Percentiles rank a stretch among this genome's conserved stretches.
phyloP scores from a whole-genome alignment of 1,284 basidiomycete genomes.

The Paramarasmius palmivorus region DNA sequence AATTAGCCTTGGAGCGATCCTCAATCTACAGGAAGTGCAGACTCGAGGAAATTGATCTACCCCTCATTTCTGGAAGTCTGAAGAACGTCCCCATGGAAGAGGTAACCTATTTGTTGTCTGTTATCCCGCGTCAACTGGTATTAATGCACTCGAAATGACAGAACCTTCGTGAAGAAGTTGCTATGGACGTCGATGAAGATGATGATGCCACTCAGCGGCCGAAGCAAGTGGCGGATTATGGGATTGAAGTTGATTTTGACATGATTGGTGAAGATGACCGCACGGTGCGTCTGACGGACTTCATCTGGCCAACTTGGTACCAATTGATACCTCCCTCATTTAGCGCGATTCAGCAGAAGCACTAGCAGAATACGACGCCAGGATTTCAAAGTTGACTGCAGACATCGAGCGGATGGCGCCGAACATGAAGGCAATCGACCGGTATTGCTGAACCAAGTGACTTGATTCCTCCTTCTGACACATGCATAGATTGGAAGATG shows the following conservation, averaged over 20 bases:
- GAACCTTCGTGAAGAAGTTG: slow-evolving; percentile 82
- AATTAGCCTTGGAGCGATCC: slow-evolving; percentile 83
- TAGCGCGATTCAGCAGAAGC: slow-evolving; percentile 71
- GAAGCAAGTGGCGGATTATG: slow-evolving; percentile 78
- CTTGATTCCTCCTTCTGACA: neutral
- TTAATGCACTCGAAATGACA: slow-evolving; percentile 29
- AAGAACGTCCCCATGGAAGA: slow-evolving; percentile 94
- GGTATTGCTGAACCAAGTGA: slow-evolving; percentile 39
- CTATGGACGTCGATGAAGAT: slow-evolving; percentile 89
- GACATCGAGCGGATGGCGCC: slow-evolving; percentile 96
- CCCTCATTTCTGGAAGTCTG: slow-evolving; percentile 76
- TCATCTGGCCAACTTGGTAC: neutral
- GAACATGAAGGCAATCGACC: slow-evolving; percentile 94
- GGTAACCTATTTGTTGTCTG: slow-evolving; percentile 41
- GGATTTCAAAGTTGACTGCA: slow-evolving; percentile 68
- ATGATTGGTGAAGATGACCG: slow-evolving; percentile 82
- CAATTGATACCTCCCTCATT: slow-evolving; percentile 1
- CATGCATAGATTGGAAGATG: slow-evolving; percentile 85
- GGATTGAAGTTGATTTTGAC: slow-evolving; percentile 89
- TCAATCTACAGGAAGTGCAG: slow-evolving; percentile 89
- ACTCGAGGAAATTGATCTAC: slow-evolving; percentile 89
- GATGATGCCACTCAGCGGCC: slow-evolving; percentile 76
- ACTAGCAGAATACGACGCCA: slow-evolving; percentile 76
- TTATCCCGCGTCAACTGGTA: neutral
- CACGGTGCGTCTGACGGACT: slow-evolving; percentile 46